These are phyloP conservation scores for Pisolithus microcarpus DNA, from an alignment of 768 basidiomycete genomes.

Conservation along the genomic window DNA sequence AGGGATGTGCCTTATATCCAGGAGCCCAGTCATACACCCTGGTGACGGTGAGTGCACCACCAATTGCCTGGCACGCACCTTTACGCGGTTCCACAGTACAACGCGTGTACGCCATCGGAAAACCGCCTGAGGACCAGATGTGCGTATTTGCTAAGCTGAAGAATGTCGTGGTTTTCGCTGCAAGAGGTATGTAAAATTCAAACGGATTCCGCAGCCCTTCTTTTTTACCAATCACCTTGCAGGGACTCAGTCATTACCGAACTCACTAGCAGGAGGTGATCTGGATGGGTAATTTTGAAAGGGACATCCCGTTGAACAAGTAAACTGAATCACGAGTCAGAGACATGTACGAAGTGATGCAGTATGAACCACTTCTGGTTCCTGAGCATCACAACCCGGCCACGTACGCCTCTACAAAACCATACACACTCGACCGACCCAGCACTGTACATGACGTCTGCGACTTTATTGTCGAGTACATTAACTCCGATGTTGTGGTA, in stretches of 20 bases:
- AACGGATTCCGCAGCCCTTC: too few relatives aligned
- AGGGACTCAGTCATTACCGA: slow-evolving; percentile 61
- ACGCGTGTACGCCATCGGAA: slow-evolving; percentile 63
- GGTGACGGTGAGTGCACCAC: slow-evolving; percentile 51
- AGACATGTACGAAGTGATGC: slow-evolving; percentile 59
- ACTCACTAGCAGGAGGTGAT: slow-evolving; percentile 68
- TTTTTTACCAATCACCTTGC: neutral
- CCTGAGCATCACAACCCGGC: slow-evolving; percentile 45
- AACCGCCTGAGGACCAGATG: slow-evolving; percentile 47
- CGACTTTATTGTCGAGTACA: slow-evolving; percentile 77
- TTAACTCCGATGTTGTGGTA: slow-evolving; percentile 76
- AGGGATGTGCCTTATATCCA: slow-evolving; percentile 56
- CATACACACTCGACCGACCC: slow-evolving; percentile 35
- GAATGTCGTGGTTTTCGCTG: slow-evolving; percentile 69
- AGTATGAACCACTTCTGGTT: slow-evolving; percentile 49
- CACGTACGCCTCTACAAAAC: slow-evolving; percentile 36
- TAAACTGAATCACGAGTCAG: slow-evolving; percentile 28
- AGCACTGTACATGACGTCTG: slow-evolving; percentile 66
- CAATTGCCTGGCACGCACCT: neutral
- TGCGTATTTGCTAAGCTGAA: slow-evolving; percentile 55
- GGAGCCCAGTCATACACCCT: slow-evolving; percentile 70
- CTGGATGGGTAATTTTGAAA: slow-evolving; percentile 56
- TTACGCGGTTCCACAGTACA: slow-evolving; percentile 41
- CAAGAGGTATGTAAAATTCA: slow-evolving; percentile 36
- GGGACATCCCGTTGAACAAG: neutral